Conservation (phyloP, 75 land plant genomes). For the Pinus albicaulis region DNA sequence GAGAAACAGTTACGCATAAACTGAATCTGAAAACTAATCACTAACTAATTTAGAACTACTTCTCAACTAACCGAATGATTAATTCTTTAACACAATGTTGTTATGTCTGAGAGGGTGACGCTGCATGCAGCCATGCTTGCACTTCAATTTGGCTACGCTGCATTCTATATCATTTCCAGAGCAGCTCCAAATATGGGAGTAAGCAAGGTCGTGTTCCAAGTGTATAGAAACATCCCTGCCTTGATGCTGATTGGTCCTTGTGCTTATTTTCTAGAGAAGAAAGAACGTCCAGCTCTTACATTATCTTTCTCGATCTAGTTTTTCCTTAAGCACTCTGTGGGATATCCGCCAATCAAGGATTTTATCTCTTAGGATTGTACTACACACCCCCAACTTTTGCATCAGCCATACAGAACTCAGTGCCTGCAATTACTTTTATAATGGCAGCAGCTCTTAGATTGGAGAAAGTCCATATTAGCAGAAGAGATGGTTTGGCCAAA, state of each 20-base stretch:
- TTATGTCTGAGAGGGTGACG: constrained; percentile 32
- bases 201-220: constrained; percentile 75
- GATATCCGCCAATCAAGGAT: constrained; percentile 80
- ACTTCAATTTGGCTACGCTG: constrained; percentile 83
- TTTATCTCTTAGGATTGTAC: constrained; percentile 74
- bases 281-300: constrained; percentile 58
- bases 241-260: constrained; percentile 54
- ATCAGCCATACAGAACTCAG: constrained; percentile 81
- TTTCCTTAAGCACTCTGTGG: constrained; percentile 69
- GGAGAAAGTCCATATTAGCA: constrained; percentile 43
- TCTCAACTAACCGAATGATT: too few species aligned
- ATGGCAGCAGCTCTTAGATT: constrained; percentile 69
- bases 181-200: constrained; percentile 82
- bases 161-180: constrained; percentile 84
- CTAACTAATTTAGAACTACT: too few species aligned
- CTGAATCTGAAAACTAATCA: too few species aligned
- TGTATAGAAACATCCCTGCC: constrained; percentile 84
- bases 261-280: constrained; percentile 84
- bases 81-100: too few species aligned
- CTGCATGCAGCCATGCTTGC: constrained; percentile 79
- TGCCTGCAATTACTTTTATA: constrained; percentile 81
- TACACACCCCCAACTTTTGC: constrained; percentile 87
- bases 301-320: constrained; percentile 53
- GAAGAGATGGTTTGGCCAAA: constrained; percentile 79
- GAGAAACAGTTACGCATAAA: too few species aligned